Percentiles rank a stretch among this genome's conserved stretches.
phyloP scores from a whole-genome alignment of 768 basidiomycete genomes.

The Mycena sanguinolenta region DNA sequence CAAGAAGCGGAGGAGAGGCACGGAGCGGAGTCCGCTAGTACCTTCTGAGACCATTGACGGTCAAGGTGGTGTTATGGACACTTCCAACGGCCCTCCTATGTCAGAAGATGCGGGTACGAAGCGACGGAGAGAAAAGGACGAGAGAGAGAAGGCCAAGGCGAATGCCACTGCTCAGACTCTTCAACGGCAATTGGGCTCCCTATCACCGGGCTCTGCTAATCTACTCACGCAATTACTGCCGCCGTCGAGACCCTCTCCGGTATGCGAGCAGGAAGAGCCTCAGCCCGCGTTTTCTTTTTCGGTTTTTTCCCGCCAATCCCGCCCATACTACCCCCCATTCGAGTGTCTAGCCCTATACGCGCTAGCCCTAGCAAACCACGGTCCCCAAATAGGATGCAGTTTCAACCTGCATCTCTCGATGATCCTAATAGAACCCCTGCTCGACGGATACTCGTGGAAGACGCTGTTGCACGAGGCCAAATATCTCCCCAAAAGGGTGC shows the following conservation, averaged over 20 bases:
- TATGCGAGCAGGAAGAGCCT: conserved; percentile 34
- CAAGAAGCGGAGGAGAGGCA: conserved; percentile 24
- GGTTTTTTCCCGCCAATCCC: conserved; percentile 26
- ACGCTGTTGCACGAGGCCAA: conserved; percentile 64
- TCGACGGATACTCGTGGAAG: conserved; percentile 69
- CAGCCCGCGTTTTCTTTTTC: conserved; percentile 28
- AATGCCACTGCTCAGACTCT: conserved; percentile 29
- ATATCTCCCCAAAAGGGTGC: conserved; percentile 62
- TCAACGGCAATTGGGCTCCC: conserved; percentile 63
- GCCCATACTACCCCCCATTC: conserved; percentile 8
- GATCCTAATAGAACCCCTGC: conserved; percentile 71
- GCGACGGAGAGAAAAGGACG: conserved; percentile 21
- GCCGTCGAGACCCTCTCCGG: conserved; percentile 36
- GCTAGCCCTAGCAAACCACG: conserved; percentile 35
- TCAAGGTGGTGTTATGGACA: background rate
- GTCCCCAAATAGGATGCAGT: conserved; percentile 52
- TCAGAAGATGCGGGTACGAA: conserved; percentile 26
- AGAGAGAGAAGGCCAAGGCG: conserved; percentile 40
- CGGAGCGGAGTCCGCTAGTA: conserved; percentile 18
- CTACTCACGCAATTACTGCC: conserved; percentile 56
- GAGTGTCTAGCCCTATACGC: conserved; percentile 35
- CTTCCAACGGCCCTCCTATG: background rate
- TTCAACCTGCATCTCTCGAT: conserved; percentile 40
- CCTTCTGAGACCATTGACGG: conserved; percentile 13
- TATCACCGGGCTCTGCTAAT: conserved; percentile 70